A percentile compares a stretch with the other conserved stretches of the same genome.
These are phyloP conservation scores for Verticillium klebahnii DNA, from an alignment of 2,329 filamentous ascomycete genomes.

Conservation along the genomic window DNA sequence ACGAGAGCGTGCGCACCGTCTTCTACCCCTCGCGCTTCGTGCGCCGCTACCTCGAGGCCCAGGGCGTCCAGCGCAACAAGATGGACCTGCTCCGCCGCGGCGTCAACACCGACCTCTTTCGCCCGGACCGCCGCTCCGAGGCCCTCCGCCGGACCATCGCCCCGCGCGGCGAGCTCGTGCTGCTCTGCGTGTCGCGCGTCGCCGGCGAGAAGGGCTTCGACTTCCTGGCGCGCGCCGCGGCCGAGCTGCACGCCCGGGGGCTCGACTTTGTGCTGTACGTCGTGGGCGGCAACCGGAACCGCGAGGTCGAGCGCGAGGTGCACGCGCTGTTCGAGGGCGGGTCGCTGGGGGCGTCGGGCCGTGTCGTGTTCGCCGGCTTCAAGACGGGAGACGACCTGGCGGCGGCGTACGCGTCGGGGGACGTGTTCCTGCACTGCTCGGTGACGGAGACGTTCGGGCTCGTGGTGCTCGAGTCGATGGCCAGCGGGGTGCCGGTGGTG, in stretches of 20 bases:
- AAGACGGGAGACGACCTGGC: slow-evolving; percentile 56
- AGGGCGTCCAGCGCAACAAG: slow-evolving; percentile 51
- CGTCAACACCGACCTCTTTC: slow-evolving; percentile 60
- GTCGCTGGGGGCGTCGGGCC: slow-evolving; percentile 36
- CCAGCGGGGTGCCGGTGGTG: slow-evolving; percentile 63
- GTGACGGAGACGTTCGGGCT: slow-evolving; percentile 69
- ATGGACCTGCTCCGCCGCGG: slow-evolving; percentile 59
- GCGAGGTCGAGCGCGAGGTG: slow-evolving; percentile 56
- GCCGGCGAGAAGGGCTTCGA: slow-evolving; percentile 69
- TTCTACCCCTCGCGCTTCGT: slow-evolving; percentile 67
- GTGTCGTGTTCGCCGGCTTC: slow-evolving; percentile 64
- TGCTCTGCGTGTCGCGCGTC: slow-evolving; percentile 62
- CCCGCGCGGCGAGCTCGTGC: slow-evolving; percentile 58
- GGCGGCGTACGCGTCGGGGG: slow-evolving; percentile 62
- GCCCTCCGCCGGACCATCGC: slow-evolving; percentile 49
- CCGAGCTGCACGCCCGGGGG: slow-evolving; percentile 47
- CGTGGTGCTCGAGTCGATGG: slow-evolving; percentile 68
- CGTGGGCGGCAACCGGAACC: slow-evolving; percentile 64
- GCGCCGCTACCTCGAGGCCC: slow-evolving; percentile 52
- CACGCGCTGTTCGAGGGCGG: slow-evolving; percentile 52
- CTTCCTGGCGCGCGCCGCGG: slow-evolving; percentile 55
- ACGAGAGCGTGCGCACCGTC: slow-evolving; percentile 57
- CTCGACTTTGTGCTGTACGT: slow-evolving; percentile 61
- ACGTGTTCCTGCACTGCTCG: slow-evolving; percentile 68
- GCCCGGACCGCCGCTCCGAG: slow-evolving; percentile 46